Evolutionary conservation across 2,329 filamentous ascomycete genomes (phyloP).

Genomic region (Trichoderma sp.): DNA sequence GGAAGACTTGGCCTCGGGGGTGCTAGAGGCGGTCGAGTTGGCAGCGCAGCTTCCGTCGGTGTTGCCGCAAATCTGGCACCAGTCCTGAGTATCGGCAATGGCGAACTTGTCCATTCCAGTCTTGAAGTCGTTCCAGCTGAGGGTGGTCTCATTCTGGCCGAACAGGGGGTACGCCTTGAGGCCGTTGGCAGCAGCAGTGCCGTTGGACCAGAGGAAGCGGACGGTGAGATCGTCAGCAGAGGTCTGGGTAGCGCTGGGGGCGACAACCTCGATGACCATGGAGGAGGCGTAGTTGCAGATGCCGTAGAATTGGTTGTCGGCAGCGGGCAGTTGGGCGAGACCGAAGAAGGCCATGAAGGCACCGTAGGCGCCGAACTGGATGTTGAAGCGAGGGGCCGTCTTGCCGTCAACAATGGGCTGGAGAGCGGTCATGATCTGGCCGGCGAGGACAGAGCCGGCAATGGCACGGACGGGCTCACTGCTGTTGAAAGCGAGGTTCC

Average conservation of each 20-base stretch:
- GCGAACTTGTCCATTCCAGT: conserved; percentile 64
- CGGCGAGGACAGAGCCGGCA: conserved; percentile 58
- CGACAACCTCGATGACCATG: conserved; percentile 75
- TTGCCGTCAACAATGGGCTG: conserved; percentile 50
- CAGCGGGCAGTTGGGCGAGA: conserved; percentile 52
- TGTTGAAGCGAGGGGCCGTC: conserved; percentile 44
- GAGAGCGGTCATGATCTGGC: conserved; percentile 55
- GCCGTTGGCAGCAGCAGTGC: conserved; percentile 55
- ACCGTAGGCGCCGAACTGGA: conserved; percentile 63
- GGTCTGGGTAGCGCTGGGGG: conserved; percentile 55
- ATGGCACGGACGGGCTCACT: conserved; percentile 66
- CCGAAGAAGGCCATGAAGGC: conserved; percentile 66
- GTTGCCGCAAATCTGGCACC: conserved; percentile 78
- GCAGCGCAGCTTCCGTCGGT: conserved; percentile 64
- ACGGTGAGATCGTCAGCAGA: conserved; percentile 51
- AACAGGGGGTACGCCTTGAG: conserved; percentile 58
- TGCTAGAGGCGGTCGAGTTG: conserved; percentile 29
- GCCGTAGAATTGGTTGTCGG: conserved; percentile 66
- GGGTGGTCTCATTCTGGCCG: conserved; percentile 53
- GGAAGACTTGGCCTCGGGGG: conserved; percentile 28
- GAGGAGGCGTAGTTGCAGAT: conserved; percentile 82
- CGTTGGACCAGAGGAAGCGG: conserved; percentile 64
- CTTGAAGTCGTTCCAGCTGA: conserved; percentile 72
- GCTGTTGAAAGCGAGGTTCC: conserved; percentile 77
- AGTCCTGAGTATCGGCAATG: conserved; percentile 63